These are phyloP conservation scores for Candida sp. DNA, from an alignment of 1,139 yeast species.

Conservation along the genomic window DNA sequence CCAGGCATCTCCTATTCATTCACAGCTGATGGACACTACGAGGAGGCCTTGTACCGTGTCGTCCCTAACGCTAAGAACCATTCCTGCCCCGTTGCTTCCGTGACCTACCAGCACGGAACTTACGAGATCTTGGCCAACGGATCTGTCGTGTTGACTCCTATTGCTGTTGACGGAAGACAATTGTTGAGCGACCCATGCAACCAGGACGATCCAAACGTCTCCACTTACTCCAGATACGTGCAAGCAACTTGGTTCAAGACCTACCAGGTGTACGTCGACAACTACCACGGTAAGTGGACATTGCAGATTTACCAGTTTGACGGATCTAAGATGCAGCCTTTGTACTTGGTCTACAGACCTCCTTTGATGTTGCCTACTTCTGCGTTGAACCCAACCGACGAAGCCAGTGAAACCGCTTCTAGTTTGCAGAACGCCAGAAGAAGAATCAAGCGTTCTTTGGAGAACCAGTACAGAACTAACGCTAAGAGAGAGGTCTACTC, in stretches of 20 bases:
- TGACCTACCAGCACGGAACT: conserved; percentile 90
- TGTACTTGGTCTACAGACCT: conserved; percentile 90
- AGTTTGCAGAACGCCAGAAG: conserved; percentile 35
- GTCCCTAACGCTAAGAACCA: conserved; percentile 75
- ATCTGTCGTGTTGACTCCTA: conserved; percentile 69
- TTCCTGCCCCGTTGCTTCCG: conserved; percentile 79
- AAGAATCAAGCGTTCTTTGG: conserved; percentile 71
- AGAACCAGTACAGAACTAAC: conserved; percentile 78
- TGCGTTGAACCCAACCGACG: conserved; percentile 85
- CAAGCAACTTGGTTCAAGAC: conserved; percentile 66
- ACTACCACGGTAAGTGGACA: conserved; percentile 82
- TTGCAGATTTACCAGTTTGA: conserved; percentile 80
- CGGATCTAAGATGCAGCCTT: conserved; percentile 84
- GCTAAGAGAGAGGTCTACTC: conserved; percentile 56
- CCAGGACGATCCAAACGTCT: conserved; percentile 38
- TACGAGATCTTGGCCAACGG: conserved; percentile 71
- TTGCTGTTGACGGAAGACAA: conserved; percentile 92
- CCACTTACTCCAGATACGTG: conserved; percentile 72
- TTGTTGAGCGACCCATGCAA: conserved; percentile 86
- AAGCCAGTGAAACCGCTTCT: conserved; percentile 39
- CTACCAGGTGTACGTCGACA: conserved; percentile 66
- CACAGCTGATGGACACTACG: conserved; percentile 89
- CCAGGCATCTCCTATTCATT: conserved; percentile 96
- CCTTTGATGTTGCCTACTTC: conserved; percentile 95
- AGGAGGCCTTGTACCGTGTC: conserved; percentile 86